Base-by-base conservation (phyloP, 2,329 filamentous ascomycete species). In the Claviceps sorghi region DNA sequence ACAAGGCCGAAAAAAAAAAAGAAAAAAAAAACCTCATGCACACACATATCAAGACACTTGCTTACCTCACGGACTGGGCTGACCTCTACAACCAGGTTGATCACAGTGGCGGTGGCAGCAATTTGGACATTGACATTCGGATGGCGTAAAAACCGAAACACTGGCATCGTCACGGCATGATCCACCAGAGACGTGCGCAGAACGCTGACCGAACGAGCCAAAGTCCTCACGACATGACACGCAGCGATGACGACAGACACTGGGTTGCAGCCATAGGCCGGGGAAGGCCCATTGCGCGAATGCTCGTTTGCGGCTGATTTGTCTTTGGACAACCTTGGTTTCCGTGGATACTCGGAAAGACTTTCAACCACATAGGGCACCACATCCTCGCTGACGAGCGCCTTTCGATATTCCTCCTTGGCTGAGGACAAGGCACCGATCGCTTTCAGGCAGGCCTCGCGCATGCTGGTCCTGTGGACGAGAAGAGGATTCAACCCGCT, bases 51-150 rank as follows among this genome's bases (percentile, higher is more conserved):
- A 36, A 32, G 11, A 17, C 22, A 41, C 10, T 34, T 40, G 73
- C 83, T 72, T 66, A 91, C 88, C 65, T 88, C 82, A 66, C 88
- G 83, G 80, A 96, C 89, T 1, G 93, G 90, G 62, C 90, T 96
- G 60, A 94, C 87, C 56, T 95, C 88, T 47, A 89, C 74, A 6
- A 95, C 78, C 48, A 98, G 69, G 65, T 98, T 98, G 60, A 84
- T 88, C 41, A 94, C 79, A 7, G 85, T 83, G 38, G 86, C 83
- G 0, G 88, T 94, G 6, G 91, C 88, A 48, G 89, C 88, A 62
- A 93, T 83, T 63, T 90, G 85, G 4, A 97, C 83, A 50, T 91
- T 82, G 34, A 88, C 69, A 58, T 93, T 80, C 7, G 77, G 75
- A 65, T 93, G 85, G 53, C 76, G 80, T 57, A 97, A 74, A 46